These are phyloP conservation scores for Pseudogymnoascus sp. DNA, from an alignment of 2,329 filamentous ascomycete species.

Conservation along the genomic window DNA sequence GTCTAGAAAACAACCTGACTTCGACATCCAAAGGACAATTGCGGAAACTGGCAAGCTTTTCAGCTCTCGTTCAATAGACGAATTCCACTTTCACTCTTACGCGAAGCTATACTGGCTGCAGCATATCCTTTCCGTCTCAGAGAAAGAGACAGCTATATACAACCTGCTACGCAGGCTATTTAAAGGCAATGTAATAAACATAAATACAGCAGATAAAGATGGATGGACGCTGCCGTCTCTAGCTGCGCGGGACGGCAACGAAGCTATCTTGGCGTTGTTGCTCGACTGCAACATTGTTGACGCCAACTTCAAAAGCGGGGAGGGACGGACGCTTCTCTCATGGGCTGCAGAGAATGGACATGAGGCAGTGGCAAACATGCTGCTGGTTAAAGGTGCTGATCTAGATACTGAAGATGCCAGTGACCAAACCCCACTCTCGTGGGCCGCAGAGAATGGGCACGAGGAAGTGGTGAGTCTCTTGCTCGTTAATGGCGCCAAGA, in stretches of 20 bases:
- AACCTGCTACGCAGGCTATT: not conserved
- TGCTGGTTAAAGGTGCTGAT: not conserved
- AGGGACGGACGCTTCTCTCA: not conserved
- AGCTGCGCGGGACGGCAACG: constrained; percentile 7
- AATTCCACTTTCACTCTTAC: constrained; percentile 14
- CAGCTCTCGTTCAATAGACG: constrained; percentile 1
- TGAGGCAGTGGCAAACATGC: not conserved
- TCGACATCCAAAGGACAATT: constrained; percentile 13
- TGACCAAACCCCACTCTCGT: not conserved
- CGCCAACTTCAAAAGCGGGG: not conserved
- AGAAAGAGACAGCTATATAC: not conserved
- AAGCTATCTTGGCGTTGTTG: constrained; percentile 1
- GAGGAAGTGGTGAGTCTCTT: not conserved
- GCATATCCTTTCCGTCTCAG: not conserved
- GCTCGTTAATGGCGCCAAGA: not conserved
- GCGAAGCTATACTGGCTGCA: constrained; percentile 9
- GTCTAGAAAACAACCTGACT: constrained; percentile 8
- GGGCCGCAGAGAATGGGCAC: not conserved
- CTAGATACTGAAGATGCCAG: not conserved
- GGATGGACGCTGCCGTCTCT: not conserved
- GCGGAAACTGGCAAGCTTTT: constrained; percentile 11
- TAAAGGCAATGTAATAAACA: constrained; percentile 9
- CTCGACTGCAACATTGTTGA: constrained; percentile 7
- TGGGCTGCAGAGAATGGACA: not conserved
- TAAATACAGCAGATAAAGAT: constrained; percentile 9